Conservation (phyloP, 2,329 filamentous ascomycete species). For the Metarhizium rileyi region DNA sequence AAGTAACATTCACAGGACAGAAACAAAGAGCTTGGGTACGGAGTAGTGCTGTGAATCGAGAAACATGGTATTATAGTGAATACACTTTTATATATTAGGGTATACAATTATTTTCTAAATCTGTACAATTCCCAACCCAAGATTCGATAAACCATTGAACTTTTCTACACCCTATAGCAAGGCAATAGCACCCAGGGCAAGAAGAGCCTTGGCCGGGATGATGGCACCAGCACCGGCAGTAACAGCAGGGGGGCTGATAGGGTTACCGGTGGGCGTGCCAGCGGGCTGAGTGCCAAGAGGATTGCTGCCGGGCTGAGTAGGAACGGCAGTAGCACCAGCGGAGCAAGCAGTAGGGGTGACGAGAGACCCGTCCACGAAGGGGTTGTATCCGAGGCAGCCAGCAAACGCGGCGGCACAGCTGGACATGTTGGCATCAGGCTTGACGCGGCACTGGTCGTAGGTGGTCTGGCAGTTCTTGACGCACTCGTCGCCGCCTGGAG, state of each 20-base stretch:
- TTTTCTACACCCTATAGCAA: slow-evolving; percentile 18
- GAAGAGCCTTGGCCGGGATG: slow-evolving; percentile 13
- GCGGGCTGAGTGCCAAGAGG: not conserved
- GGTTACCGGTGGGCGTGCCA: not conserved
- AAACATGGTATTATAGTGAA: too few relatives aligned
- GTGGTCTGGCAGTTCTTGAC: slow-evolving; percentile 10
- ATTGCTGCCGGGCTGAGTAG: not conserved
- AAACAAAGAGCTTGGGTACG: too few relatives aligned
- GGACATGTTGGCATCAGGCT: slow-evolving; percentile 14
- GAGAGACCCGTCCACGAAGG: slow-evolving; percentile 9
- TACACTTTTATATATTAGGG: too few relatives aligned
- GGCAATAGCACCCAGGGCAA: slow-evolving; percentile 16
- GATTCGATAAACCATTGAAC: too few relatives aligned
- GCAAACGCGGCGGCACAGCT: slow-evolving; percentile 15
- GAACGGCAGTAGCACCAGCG: not conserved
- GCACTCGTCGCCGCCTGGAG: slow-evolving; percentile 8
- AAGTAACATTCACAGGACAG: too few relatives aligned
- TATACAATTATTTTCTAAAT: too few relatives aligned
- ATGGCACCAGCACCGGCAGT: slow-evolving; percentile 13
- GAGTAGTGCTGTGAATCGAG: too few relatives aligned
- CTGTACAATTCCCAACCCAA: too few relatives aligned
- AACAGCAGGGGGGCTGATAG: slow-evolving; percentile 7
- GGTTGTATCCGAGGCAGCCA: slow-evolving; percentile 17
- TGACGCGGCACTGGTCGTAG: slow-evolving; percentile 12
- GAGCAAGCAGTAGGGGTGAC: not conserved